Evolutionary conservation across 306 rosid genomes (phyloP).

Genomic region (Fagus sylvatica): DNA sequence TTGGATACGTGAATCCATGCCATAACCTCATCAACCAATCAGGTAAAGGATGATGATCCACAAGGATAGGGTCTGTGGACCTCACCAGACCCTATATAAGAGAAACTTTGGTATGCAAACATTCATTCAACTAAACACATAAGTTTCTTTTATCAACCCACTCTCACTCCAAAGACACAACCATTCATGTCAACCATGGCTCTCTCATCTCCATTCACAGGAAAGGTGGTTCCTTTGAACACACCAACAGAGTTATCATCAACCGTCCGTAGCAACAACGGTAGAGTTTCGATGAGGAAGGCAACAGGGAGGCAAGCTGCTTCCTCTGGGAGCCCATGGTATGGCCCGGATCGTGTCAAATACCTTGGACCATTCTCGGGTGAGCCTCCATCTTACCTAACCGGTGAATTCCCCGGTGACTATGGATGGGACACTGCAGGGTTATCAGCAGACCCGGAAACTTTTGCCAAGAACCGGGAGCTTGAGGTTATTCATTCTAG

Average conservation of each 20-base stretch:
- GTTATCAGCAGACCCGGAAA: slow-evolving; percentile 36
- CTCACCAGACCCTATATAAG: neutral
- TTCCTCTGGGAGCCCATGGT: slow-evolving; percentile 36
- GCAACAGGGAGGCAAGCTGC: slow-evolving; percentile 24
- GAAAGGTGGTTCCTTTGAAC: slow-evolving; percentile 26
- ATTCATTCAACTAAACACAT: neutral
- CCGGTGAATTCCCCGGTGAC: slow-evolving; percentile 35
- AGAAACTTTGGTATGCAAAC: neutral
- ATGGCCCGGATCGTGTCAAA: slow-evolving; percentile 39
- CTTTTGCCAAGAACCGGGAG: slow-evolving; percentile 39
- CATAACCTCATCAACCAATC: slow-evolving; percentile 13
- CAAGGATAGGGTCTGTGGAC: slow-evolving; percentile 9
- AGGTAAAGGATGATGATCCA: slow-evolving; percentile 3
- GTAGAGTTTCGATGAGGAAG: slow-evolving; percentile 37
- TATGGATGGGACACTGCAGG: slow-evolving; percentile 44
- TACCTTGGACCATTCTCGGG: slow-evolving; percentile 45
- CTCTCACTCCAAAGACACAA: neutral
- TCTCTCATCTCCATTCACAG: slow-evolving; percentile 39
- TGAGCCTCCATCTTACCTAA: slow-evolving; percentile 41
- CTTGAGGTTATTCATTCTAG: slow-evolving; percentile 35
- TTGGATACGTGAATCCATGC: slow-evolving; percentile 3
- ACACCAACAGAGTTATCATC: slow-evolving; percentile 22
- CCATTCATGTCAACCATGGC: slow-evolving; percentile 34
- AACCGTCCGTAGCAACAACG: slow-evolving; percentile 2
- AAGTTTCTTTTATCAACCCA: neutral